Evolutionary conservation across 495 filamentous ascomycete species (phyloP), one percentile per base, ranked within the genome.

Genomic region (Choiromyces venosus): DNA sequence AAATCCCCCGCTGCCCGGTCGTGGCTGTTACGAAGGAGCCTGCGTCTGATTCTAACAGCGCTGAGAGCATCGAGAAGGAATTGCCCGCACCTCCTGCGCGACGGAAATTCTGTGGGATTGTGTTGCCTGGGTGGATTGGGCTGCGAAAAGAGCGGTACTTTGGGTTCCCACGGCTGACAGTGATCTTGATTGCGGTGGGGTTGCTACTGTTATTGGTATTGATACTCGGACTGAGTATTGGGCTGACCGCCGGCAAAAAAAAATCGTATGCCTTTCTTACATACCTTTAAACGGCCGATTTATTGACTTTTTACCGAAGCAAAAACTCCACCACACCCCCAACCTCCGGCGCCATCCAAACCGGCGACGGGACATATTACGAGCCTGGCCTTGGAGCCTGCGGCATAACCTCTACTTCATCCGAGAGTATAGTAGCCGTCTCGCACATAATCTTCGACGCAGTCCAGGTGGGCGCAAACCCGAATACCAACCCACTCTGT

Each of bases 351-450:
- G 78, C 83, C 4, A 81, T 82, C 5, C 88, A 89, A 79, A 86
- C 83, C 29, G 92, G 91, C 66, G 88, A 93, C 68, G 78, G 92
- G 44, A 93, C 91, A 0, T 93, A 90, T 83, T 94, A 91, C 79
- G 83, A 81, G 33, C 86, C 91, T 6, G 90, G 82, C 0, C 84
- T 93, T 2, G 92, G 92, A 25, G 87, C 91, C 1, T 96, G 92
- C 78, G 92, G 92, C 3, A 83, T 86, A 36, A 85, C 82, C 12
- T 88, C 85, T 52, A 83, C 79, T 0, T 80, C 80, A 14, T 83
- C 78, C 18, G 89, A 92, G 40, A 71, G 83, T 29, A 86, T 93
- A n/a, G 88, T 88, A 29, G 88, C 91, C 0, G 84, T 94, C 0
- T 90, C 88, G 1, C 87, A 90, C 76, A 79, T 87, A 37, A 79